Percentiles rank a stretch among this genome's conserved stretches.
These are phyloP conservation scores for Fusarium palustre DNA, from an alignment of 2,329 filamentous ascomycete species.

Conservation along the genomic window DNA sequence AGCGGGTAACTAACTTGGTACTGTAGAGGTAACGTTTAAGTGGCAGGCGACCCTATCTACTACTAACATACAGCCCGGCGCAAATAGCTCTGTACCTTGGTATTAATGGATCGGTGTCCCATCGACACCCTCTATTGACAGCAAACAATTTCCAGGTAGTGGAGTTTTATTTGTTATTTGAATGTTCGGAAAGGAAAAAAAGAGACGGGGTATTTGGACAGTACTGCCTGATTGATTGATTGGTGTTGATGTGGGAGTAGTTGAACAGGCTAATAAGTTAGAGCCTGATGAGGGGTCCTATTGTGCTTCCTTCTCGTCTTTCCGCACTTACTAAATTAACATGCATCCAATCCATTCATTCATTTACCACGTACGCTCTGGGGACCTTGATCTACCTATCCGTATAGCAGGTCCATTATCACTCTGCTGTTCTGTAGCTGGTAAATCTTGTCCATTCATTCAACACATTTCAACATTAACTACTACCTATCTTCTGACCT, in stretches of 20 bases:
- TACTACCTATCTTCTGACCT: background rate
- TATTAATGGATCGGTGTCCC: background rate
- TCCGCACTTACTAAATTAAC: conserved; percentile 1
- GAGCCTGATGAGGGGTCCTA: conserved; percentile 15
- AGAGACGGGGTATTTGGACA: background rate
- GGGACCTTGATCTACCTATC: background rate
- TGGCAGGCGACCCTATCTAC: background rate
- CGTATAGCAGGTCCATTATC: background rate
- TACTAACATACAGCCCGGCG: background rate
- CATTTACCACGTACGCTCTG: background rate
- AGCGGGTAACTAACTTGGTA: background rate
- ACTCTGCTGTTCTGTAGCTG: background rate
- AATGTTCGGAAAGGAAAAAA: background rate
- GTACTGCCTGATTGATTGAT: background rate
- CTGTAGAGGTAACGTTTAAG: background rate
- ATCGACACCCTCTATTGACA: conserved; percentile 14
- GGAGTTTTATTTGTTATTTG: background rate
- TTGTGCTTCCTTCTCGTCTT: conserved; percentile 5
- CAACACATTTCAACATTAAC: background rate
- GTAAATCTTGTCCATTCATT: background rate
- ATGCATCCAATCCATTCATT: background rate
- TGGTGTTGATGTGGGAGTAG: conserved; percentile 21
- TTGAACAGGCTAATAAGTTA: background rate
- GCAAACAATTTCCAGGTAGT: conserved; percentile 9
- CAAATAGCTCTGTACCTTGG: background rate